Conservation (phyloP, 805 yeast genomes). For the Ascoidea tarda region DNA sequence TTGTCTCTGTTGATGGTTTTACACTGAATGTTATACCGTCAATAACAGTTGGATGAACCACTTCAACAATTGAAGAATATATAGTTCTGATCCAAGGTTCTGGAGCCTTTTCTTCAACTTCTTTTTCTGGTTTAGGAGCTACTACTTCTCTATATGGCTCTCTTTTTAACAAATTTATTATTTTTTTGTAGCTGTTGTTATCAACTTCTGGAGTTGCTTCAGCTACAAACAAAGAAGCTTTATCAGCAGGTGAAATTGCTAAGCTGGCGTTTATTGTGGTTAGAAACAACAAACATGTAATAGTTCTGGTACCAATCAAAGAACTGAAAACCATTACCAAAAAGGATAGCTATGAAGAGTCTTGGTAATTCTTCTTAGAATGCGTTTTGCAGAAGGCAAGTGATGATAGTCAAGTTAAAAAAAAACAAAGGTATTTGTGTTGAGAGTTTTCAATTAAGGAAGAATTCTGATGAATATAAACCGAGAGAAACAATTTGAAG, state of each 20-base stretch:
- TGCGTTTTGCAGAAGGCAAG: too few relatives aligned
- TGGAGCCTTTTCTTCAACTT: slow-evolving; percentile 28
- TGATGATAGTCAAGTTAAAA: too few relatives aligned
- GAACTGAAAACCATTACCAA: too few relatives aligned
- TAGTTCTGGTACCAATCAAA: too few relatives aligned
- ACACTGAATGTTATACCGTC: slow-evolving; percentile 40
- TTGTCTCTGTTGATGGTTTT: slow-evolving; percentile 30
- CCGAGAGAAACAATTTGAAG: too few relatives aligned
- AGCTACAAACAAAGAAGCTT: not conserved
- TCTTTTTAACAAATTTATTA: slow-evolving; percentile 45
- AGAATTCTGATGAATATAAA: too few relatives aligned
- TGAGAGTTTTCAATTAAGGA: too few relatives aligned
- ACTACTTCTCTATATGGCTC: slow-evolving; percentile 79
- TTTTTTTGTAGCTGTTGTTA: too few relatives aligned
- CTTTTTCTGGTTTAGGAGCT: slow-evolving; percentile 53
- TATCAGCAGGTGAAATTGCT: not conserved
- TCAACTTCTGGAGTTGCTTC: not conserved
- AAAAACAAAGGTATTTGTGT: too few relatives aligned
- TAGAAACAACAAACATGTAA: too few relatives aligned
- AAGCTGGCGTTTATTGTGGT: not conserved
- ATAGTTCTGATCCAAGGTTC: slow-evolving; percentile 68
- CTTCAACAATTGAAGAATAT: slow-evolving; percentile 36
- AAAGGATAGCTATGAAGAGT: too few relatives aligned
- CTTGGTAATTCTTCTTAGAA: too few relatives aligned
- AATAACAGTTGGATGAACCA: slow-evolving; percentile 56